phyloP scores from a whole-genome alignment of 202 grass and related monocot genomes.

The Bolboschoenoplectus hybrid region DNA sequence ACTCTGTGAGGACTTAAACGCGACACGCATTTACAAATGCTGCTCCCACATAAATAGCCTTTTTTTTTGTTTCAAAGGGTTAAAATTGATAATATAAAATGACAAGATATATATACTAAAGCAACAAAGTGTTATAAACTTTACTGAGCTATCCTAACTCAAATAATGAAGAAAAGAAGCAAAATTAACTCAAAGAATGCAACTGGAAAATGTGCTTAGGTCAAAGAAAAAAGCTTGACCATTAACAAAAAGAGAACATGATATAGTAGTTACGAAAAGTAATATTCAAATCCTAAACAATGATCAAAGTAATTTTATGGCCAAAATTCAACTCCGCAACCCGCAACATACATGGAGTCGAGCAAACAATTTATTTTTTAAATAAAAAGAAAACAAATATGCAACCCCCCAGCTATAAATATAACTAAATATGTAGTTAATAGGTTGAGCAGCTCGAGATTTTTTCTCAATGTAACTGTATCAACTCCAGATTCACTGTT shows the following conservation, averaged over 20 bases:
- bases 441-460: background rate
- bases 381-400: background rate
- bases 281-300: background rate
- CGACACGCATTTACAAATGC: background rate
- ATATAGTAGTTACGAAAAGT: background rate
- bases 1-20: background rate
- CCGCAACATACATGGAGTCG: background rate
- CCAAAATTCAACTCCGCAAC: background rate
- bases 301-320: background rate
- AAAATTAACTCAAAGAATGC: background rate
- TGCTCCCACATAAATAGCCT: background rate
- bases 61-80: background rate
- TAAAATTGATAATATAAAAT: background rate
- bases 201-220: background rate
- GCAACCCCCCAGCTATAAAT: background rate
- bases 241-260: background rate
- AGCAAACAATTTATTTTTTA: background rate
- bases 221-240: no score
- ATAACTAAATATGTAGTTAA: background rate
- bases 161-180: background rate
- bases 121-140: background rate
- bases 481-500: constrained; percentile 4
- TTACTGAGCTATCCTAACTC: background rate
- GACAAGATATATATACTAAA: background rate
- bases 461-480: background rate